phyloP scores from a whole-genome alignment of 139 green algal genomes.

The Chlamydomonas eustigma region DNA sequence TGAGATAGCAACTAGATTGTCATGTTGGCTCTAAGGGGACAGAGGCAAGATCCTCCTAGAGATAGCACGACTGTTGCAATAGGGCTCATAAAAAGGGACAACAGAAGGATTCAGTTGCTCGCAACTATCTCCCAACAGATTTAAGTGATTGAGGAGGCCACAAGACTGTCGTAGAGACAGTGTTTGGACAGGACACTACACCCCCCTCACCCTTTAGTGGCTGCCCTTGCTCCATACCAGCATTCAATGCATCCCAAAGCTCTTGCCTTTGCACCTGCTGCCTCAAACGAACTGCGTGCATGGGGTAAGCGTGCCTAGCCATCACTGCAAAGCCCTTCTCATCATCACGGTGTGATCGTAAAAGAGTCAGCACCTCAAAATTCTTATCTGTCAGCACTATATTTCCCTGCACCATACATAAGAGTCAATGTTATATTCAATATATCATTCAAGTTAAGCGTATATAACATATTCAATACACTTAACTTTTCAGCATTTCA shows the following conservation, averaged over 20 bases:
- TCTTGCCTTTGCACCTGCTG: constrained; percentile 9
- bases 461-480: constrained; percentile 12
- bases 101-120: no score
- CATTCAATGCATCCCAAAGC: constrained; percentile 4
- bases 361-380: constrained; percentile 89
- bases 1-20: no score
- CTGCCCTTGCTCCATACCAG: constrained; percentile 2
- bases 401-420: constrained; percentile 90
- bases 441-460: background rate
- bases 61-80: no score
- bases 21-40: no score
- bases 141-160: no score
- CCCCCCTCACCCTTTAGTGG: constrained; percentile 22
- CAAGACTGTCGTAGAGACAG: no score
- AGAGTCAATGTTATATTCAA: background rate
- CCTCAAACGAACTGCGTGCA: constrained; percentile 45
- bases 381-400: constrained; percentile 85
- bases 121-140: no score
- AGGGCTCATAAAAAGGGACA: no score
- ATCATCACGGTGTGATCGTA: constrained; percentile 91
- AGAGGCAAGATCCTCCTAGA: no score
- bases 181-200: no score
- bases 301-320: constrained; percentile 58
- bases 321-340: constrained; percentile 74
- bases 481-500: constrained; percentile 45